Evolutionary conservation across 331 rosid species (phyloP).

Genomic region (Telfairia occidentalis): DNA sequence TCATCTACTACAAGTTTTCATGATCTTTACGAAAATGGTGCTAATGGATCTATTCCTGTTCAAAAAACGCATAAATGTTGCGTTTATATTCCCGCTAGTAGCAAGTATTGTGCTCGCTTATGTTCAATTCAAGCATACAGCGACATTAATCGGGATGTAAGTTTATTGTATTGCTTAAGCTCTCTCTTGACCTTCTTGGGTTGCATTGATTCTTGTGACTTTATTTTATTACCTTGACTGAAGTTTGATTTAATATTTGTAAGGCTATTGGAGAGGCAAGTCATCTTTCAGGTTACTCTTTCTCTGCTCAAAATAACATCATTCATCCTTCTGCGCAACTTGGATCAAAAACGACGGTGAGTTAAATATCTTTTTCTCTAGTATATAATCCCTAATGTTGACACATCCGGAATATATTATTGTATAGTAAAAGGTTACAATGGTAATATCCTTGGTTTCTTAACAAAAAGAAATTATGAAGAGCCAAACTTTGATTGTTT

Average conservation of each 20-base stretch:
- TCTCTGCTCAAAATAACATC: constrained; percentile 79
- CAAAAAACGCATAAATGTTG: constrained; percentile 82
- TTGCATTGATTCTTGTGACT: not conserved
- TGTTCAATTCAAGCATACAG: constrained; percentile 81
- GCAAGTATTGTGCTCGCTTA: constrained; percentile 73
- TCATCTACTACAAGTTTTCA: constrained; percentile 73
- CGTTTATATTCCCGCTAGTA: constrained; percentile 69
- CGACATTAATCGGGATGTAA: constrained; percentile 91
- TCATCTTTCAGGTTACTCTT: constrained; percentile 80
- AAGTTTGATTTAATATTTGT: constrained; percentile 14
- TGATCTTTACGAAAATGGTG: constrained; percentile 31
- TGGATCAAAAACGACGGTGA: constrained; percentile 87
- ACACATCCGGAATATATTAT: not conserved
- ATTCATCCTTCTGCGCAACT: constrained; percentile 77
- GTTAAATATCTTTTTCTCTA: constrained; percentile 16
- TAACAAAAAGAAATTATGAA: not conserved
- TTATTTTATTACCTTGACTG: not conserved
- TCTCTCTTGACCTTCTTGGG: not conserved
- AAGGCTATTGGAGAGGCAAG: constrained; percentile 82
- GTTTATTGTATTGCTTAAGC: constrained; percentile 18
- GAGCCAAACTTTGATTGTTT: not conserved
- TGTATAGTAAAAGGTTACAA: not conserved
- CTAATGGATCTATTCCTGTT: constrained; percentile 33
- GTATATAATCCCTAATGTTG: not conserved
- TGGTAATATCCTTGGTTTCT: not conserved